Percentiles rank a stretch among this genome's conserved stretches.
These are phyloP conservation scores for Pisolithus sp. DNA, from an alignment of 768 basidiomycete genomes.

Conservation along the genomic window DNA sequence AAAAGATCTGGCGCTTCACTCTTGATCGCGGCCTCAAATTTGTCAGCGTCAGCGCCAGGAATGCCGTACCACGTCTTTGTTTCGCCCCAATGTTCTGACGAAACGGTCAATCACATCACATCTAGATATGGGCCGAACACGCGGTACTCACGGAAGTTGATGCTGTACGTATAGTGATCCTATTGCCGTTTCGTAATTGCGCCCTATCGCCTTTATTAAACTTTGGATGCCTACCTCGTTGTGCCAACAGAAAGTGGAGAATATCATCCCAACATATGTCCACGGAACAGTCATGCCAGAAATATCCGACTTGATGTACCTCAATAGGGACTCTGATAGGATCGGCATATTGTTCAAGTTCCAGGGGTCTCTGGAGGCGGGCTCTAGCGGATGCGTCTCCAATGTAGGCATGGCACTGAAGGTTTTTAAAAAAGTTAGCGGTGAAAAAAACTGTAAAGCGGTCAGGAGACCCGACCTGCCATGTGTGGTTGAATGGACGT, in stretches of 20 bases:
- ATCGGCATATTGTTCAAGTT: constrained; percentile 98
- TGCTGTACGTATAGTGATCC: constrained; percentile 97
- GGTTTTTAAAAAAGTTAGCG: constrained; percentile 12
- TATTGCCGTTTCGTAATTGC: constrained; percentile 31
- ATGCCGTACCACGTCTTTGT: constrained; percentile 99
- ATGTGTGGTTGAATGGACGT: constrained; percentile 95
- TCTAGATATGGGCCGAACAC: constrained; percentile 11
- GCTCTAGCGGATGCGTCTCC: constrained; percentile 85
- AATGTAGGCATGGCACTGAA: constrained; percentile 89
- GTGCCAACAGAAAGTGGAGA: constrained; percentile 99
- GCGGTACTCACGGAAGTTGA: constrained; percentile 74
- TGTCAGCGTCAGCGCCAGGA: constrained; percentile 90
- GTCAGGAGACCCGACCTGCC: constrained; percentile 65
- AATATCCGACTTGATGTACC: constrained; percentile 97
- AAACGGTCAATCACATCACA: constrained; percentile 21
- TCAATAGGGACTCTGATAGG: constrained; percentile 82
- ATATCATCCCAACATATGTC: constrained; percentile 99
- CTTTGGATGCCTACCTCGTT: constrained; percentile 64
- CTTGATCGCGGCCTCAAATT: constrained; percentile 94
- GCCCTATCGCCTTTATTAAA: constrained; percentile 10
- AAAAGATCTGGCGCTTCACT: constrained; percentile 96
- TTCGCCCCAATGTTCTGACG: constrained; percentile 94
- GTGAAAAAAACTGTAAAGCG: constrained; percentile 16
- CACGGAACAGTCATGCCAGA: constrained; percentile 99
- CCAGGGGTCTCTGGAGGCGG: constrained; percentile 90